Evolutionary conservation across 1,284 basidiomycete species (phyloP).

Genomic region (Termitomyces sp.): DNA sequence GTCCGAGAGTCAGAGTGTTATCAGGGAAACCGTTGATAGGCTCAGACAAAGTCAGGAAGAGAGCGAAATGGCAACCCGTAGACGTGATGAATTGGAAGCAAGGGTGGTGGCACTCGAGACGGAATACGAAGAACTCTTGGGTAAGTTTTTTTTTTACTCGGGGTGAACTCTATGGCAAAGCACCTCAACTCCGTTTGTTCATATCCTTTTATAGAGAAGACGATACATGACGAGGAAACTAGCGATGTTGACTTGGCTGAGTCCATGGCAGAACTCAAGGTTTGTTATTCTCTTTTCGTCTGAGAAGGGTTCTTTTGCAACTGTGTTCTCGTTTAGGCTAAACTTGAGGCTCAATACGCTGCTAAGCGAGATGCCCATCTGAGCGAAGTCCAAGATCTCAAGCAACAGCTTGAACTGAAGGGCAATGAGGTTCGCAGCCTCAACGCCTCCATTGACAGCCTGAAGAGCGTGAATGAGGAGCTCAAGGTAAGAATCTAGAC

Average conservation of each 20-base stretch:
- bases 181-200: slow-evolving; percentile 9
- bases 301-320: slow-evolving; percentile 13
- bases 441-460: slow-evolving; percentile 84
- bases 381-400: slow-evolving; percentile 85
- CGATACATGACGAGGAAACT: slow-evolving; percentile 77
- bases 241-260: slow-evolving; percentile 77
- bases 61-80: slow-evolving; percentile 78
- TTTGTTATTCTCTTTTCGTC: slow-evolving; percentile 29
- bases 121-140: slow-evolving; percentile 95
- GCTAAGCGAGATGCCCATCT: slow-evolving; percentile 88
- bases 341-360: slow-evolving; percentile 91
- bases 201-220: slow-evolving; percentile 57
- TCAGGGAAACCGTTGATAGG: slow-evolving; percentile 88
- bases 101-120: slow-evolving; percentile 80
- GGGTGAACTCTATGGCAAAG: slow-evolving; percentile 5
- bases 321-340: slow-evolving; percentile 50
- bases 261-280: slow-evolving; percentile 88
- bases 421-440: slow-evolving; percentile 82
- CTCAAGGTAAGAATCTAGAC: slow-evolving; percentile 66
- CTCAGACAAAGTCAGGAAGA: slow-evolving; percentile 90
- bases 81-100: slow-evolving; percentile 85
- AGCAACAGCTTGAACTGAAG: slow-evolving; percentile 87
- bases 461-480: slow-evolving; percentile 97
- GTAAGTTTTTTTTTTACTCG: slow-evolving; percentile 31
- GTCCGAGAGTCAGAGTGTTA: slow-evolving; percentile 80